Evolutionary conservation across 2,329 filamentous ascomycete species (phyloP).

Genomic region (Thielaviopsis musarum): DNA sequence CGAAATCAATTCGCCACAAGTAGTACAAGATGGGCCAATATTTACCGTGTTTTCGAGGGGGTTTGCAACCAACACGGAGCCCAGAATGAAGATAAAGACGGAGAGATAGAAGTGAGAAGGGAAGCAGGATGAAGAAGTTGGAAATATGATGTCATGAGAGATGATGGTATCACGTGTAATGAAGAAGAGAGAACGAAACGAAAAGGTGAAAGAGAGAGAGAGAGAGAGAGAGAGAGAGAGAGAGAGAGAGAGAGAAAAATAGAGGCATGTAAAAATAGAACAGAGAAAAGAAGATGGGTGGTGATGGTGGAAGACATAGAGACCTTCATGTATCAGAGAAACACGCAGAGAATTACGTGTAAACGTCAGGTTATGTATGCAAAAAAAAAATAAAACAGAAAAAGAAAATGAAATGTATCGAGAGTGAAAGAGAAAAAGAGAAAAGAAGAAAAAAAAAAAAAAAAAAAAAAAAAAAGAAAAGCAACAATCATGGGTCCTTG

Average conservation of each 20-base stretch:
- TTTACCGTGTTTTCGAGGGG: neutral
- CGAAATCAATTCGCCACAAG: neutral
- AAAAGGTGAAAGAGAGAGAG: neutral
- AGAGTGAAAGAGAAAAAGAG: neutral
- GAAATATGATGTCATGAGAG: conserved; percentile 6
- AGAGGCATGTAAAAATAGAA: neutral
- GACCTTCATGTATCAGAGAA: neutral
- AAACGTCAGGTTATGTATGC: neutral
- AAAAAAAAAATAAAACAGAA: neutral
- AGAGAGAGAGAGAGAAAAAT: neutral
- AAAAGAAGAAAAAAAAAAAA: neutral
- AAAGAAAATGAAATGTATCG: neutral
- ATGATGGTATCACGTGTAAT: conserved; percentile 8
- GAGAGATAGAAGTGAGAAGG: neutral
- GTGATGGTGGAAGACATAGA: neutral
- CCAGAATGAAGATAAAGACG: neutral
- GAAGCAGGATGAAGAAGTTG: neutral
- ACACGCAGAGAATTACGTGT: neutral
- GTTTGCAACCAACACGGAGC: neutral
- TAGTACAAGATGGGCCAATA: neutral
- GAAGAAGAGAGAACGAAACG: neutral
- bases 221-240: neutral
- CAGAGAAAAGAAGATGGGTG: neutral
- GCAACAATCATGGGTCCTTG: neutral
- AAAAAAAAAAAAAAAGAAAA: neutral